Evolutionary conservation across 2,329 filamentous ascomycete genomes (phyloP).

Genomic region (Cordyceps cicadae): DNA sequence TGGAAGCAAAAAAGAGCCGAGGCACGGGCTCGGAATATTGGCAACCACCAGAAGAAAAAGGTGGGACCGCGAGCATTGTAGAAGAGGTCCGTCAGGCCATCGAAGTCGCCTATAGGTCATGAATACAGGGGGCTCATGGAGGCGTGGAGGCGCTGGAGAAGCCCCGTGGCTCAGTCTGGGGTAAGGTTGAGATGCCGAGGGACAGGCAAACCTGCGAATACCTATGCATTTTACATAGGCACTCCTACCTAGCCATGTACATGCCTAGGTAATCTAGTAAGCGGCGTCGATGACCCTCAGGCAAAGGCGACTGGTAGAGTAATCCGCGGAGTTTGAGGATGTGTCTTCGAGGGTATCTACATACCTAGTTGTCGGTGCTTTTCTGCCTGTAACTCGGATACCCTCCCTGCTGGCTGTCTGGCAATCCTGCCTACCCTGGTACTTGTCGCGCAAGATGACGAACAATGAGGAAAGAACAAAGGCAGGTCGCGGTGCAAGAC

Average conservation of each 20-base stretch:
- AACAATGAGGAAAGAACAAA: too few relatives aligned
- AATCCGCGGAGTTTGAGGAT: not conserved
- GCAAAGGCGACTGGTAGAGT: not conserved
- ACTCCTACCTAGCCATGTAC: too few relatives aligned
- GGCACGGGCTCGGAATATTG: conserved; percentile 2
- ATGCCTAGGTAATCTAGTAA: too few relatives aligned
- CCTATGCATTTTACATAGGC: too few relatives aligned
- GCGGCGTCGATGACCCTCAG: not conserved
- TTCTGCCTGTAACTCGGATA: not conserved
- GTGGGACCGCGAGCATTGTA: not conserved
- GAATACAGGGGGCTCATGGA: not conserved
- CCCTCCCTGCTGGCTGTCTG: not conserved
- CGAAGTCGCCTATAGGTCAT: not conserved
- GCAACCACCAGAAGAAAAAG: not conserved
- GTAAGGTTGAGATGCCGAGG: conserved; percentile 11
- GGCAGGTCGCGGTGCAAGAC: not conserved
- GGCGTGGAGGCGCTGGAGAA: not conserved
- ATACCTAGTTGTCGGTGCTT: too few relatives aligned
- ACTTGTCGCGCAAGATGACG: not conserved
- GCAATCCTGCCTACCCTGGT: not conserved
- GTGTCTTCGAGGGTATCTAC: not conserved
- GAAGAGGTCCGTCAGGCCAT: not conserved
- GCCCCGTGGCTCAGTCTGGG: conserved; percentile 1
- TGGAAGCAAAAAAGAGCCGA: conserved; percentile 10
- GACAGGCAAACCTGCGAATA: not conserved